A percentile compares a stretch with the other conserved stretches of the same genome.
Conservation (phyloP, 208 protist species). For the Trypanosoma grayi region DNA sequence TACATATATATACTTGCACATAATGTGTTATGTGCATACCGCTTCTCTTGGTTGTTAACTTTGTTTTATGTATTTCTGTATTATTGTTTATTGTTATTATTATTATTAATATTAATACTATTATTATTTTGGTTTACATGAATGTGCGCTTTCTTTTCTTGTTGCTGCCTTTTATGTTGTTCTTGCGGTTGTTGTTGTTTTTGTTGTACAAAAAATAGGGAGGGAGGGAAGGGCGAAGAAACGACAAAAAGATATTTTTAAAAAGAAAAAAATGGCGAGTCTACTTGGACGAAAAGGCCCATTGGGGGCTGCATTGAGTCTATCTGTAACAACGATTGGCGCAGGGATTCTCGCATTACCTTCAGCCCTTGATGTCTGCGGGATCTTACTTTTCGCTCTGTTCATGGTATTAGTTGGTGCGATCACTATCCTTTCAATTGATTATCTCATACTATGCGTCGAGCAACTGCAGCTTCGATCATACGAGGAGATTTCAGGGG, state of each 20-base stretch:
- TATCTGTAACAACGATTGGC: conserved; percentile 72
- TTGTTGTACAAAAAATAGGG: neutral
- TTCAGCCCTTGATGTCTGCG: conserved; percentile 56
- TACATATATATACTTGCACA: no score
- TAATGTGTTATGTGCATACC: no score
- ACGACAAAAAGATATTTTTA: neutral
- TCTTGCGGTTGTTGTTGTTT: neutral
- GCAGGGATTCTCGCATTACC: conserved; percentile 65
- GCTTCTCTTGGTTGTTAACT: no score
- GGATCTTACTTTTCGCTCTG: conserved; percentile 44
- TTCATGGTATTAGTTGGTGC: conserved; percentile 40
- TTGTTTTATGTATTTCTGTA: no score
- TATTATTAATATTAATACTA: neutral
- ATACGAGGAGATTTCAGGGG: conserved; percentile 77
- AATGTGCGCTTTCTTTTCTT: neutral
- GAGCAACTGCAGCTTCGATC: conserved; percentile 55
- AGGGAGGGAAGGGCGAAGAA: neutral
- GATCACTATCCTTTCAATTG: conserved; percentile 67
- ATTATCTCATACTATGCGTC: conserved; percentile 73
- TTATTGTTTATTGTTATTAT: neutral
- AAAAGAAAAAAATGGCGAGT: conserved; percentile 1
- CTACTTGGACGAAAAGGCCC: conserved; percentile 28
- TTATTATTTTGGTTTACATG: neutral
- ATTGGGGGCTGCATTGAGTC: conserved; percentile 49
- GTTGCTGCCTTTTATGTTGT: neutral